Percentiles rank a stretch among this genome's conserved stretches.
phyloP scores from a whole-genome alignment of 129 eudicot species.

The Centrapalus pauciflorus region DNA sequence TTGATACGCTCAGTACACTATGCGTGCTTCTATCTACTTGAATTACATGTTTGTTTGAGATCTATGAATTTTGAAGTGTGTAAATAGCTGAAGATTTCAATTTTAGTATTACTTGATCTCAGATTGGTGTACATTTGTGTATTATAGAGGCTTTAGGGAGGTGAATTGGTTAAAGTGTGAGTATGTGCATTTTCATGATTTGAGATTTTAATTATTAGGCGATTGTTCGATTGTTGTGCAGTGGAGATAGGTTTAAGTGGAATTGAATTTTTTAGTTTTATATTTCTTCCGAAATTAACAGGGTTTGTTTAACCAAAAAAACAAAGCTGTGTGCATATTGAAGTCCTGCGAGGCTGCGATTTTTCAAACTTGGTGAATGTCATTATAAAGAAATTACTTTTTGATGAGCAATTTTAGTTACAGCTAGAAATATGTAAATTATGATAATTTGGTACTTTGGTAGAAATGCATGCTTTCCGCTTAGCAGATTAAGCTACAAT shows the following conservation, averaged over 20 bases:
- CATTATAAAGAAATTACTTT: neutral
- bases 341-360: neutral
- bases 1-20: slow-evolving; percentile 2
- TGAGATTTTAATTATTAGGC: neutral
- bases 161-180: neutral
- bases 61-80: slow-evolving; percentile 14
- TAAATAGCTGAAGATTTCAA: neutral
- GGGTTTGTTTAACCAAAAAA: neutral
- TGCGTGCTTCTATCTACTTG: neutral
- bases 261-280: neutral
- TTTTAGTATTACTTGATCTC: neutral
- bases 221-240: neutral
- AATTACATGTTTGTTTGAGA: slow-evolving; percentile 23
- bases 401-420: neutral
- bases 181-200: neutral
- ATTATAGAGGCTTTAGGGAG: neutral
- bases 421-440: neutral
- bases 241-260: slow-evolving; percentile 3
- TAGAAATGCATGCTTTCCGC: neutral
- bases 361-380: neutral
- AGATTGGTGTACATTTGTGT: slow-evolving; percentile 11
- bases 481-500: too few species aligned
- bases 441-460: slow-evolving; percentile 7
- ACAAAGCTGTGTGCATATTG: too few species aligned
- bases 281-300: neutral